phyloP scores from a whole-genome alignment of 148 eudicot genomes.

The Chenopodium album region DNA sequence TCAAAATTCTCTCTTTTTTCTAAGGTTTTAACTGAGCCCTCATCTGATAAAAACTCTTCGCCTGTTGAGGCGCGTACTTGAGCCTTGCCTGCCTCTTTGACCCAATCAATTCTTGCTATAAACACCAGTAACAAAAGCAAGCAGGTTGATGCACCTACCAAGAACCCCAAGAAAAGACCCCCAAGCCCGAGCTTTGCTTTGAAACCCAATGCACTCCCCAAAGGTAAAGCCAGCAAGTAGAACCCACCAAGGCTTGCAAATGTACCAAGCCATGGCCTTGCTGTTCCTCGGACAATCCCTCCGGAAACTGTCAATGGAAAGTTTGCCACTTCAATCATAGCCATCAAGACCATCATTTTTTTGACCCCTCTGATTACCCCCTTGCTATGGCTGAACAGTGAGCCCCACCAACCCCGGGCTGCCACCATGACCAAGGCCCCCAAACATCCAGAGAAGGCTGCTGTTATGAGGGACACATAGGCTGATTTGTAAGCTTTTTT shows the following conservation, averaged over 20 bases:
- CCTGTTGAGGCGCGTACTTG: conserved; percentile 36
- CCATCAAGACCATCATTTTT: conserved; percentile 69
- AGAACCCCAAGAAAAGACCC: conserved; percentile 68
- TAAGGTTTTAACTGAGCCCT: not conserved
- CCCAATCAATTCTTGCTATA: conserved; percentile 64
- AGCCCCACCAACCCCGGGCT: conserved; percentile 57
- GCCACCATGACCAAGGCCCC: conserved; percentile 50
- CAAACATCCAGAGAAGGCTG: conserved; percentile 40
- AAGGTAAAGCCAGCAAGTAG: conserved; percentile 68
- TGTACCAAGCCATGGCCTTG: conserved; percentile 63
- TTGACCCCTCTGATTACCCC: conserved; percentile 50
- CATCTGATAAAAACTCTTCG: conserved; percentile 12
- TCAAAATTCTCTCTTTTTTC: not conserved
- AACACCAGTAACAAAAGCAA: conserved; percentile 54
- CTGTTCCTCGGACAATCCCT: conserved; percentile 75
- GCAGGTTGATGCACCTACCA: conserved; percentile 58
- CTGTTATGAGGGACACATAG: conserved; percentile 40
- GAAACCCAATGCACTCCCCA: conserved; percentile 56
- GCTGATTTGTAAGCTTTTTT: conserved; percentile 49
- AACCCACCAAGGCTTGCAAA: conserved; percentile 73
- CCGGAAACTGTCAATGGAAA: conserved; percentile 66
- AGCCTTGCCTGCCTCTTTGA: conserved; percentile 62
- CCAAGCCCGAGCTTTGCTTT: conserved; percentile 57
- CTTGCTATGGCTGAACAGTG: conserved; percentile 50
- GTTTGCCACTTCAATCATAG: conserved; percentile 60